Evolutionary conservation across 1,284 basidiomycete genomes (phyloP).

Genomic region (Mycena sp.): DNA sequence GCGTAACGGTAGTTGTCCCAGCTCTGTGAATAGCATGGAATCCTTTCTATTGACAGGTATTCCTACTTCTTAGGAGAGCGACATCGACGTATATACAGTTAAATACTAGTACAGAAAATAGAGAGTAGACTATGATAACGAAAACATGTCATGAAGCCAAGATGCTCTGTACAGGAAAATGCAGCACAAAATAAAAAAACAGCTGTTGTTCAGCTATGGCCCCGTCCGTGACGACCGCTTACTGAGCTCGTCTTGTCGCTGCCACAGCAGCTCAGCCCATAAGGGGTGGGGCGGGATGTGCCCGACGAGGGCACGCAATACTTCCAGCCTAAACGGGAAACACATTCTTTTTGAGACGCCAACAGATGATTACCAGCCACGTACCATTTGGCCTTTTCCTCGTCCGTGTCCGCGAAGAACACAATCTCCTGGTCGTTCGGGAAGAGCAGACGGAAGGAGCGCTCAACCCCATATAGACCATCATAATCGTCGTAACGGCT

Average conservation of each 20-base stretch:
- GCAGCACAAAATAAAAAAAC: conserved; percentile 37
- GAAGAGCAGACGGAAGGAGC: conserved; percentile 90
- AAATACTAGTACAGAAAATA: conserved; percentile 27
- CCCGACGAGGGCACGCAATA: conserved; percentile 83
- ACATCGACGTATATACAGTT: conserved; percentile 31
- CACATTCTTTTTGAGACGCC: conserved; percentile 4
- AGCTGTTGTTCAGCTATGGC: conserved; percentile 12
- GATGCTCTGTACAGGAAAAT: conserved; percentile 41
- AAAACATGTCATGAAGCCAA: conserved; percentile 35
- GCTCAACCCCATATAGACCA: conserved; percentile 78
- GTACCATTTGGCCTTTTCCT: conserved; percentile 89
- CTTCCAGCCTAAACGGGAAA: conserved; percentile 71
- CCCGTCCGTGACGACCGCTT: conserved; percentile 32
- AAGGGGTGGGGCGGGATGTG: conserved; percentile 89
- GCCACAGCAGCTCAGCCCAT: conserved; percentile 91
- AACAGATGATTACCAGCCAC: conserved; percentile 39
- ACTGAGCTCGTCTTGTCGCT: conserved; percentile 65
- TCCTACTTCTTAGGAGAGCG: conserved; percentile 10
- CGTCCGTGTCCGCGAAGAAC: conserved; percentile 93
- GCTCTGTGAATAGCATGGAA: too few relatives aligned
- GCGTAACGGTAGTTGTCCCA: too few relatives aligned
- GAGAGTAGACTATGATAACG: conserved; percentile 15
- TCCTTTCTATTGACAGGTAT: conserved; percentile 27
- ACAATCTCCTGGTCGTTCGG: conserved; percentile 82
- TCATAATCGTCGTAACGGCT: conserved; percentile 72